Base-by-base conservation (phyloP, 352 stramenopile genomes). In the Phytophthora colocasiae region DNA sequence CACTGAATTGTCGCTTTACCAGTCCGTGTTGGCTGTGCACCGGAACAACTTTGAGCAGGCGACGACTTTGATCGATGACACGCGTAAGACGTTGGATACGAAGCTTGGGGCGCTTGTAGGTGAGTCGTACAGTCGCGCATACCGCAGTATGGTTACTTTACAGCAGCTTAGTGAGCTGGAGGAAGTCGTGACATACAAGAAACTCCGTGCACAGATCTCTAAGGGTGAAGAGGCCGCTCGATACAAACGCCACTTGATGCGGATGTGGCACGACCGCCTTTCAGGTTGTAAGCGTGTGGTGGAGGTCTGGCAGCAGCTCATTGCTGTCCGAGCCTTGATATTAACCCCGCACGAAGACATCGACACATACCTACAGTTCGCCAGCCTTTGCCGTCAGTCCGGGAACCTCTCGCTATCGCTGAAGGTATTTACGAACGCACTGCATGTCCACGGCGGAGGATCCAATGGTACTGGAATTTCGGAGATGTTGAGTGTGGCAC, bases 131-230 rank as follows among this genome's bases (percentile, higher is more conserved):
- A 98, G 90, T 43, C 90, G 98, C 17, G 97, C 96, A 4, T 99
- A 99, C 69, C 85, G 85, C 34, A 97, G 94, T 59, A 98, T 99
- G 80, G 95, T 99, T 7, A 98, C 91, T 45, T 81, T 99, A 54
- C 97, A 99, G 83, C 94, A 98, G 55, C 79, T 99, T 10, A 93
- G 94, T 38, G 97, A 99, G 69, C 75, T 99, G 66, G 97, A 99
- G 71, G 98, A 99, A 76, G 97, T 99, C n/a, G 95, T 99, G 45
- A 89, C 85, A 45, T 97, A 98, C 63, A 93, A 96, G 58, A 97
- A 98, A 56, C 65, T 95, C 17, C 80, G 83, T 0, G 47, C 80
- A 14, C 81, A 92, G 55, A 85, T 92, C 9, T 69, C 75, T 7
- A 93, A 91, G 45, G 73, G 75, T 1, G 82, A 93, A 63, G 84